Conservation (phyloP, 2,329 filamentous ascomycete species). For the Fusarium armeniacum region DNA sequence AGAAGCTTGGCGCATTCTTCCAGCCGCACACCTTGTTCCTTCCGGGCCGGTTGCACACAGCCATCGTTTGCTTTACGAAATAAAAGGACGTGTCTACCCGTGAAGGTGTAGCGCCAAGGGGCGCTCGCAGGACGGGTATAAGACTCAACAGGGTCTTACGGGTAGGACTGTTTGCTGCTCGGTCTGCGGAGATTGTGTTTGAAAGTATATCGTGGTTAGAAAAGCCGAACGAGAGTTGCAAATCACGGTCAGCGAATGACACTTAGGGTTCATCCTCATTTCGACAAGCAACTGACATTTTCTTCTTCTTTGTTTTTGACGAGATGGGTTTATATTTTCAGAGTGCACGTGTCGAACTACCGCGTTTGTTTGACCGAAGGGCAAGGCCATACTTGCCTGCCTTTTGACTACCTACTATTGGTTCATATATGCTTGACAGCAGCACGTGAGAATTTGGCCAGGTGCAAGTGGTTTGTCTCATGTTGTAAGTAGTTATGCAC, state of each 20-base stretch:
- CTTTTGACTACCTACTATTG: conserved; percentile 1
- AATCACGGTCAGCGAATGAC: conserved; percentile 2
- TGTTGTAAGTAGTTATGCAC: background rate
- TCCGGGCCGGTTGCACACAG: conserved; percentile 44
- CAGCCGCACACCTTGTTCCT: conserved; percentile 12
- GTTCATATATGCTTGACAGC: background rate
- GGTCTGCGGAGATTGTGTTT: conserved; percentile 80
- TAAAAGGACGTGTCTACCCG: conserved; percentile 73
- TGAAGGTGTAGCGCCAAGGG: conserved; percentile 82
- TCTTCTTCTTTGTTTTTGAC: background rate
- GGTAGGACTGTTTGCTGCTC: background rate
- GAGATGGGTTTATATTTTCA: conserved; percentile 3
- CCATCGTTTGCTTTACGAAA: conserved; percentile 59
- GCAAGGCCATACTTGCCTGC: background rate
- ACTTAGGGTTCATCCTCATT: background rate
- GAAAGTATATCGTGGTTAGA: conserved; percentile 52
- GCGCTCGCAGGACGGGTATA: conserved; percentile 84
- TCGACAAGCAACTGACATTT: background rate
- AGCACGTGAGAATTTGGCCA: background rate
- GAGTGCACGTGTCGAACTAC: conserved; percentile 12
- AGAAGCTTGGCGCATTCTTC: conserved; percentile 26
- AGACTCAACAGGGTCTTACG: conserved; percentile 76
- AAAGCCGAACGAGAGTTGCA: conserved; percentile 14
- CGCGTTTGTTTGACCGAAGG: conserved; percentile 34
- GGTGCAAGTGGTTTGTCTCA: conserved; percentile 14